Evolutionary conservation across 225 moss, liverwort and hornwort species (phyloP).

Genomic region (Sphagnum contortum): DNA sequence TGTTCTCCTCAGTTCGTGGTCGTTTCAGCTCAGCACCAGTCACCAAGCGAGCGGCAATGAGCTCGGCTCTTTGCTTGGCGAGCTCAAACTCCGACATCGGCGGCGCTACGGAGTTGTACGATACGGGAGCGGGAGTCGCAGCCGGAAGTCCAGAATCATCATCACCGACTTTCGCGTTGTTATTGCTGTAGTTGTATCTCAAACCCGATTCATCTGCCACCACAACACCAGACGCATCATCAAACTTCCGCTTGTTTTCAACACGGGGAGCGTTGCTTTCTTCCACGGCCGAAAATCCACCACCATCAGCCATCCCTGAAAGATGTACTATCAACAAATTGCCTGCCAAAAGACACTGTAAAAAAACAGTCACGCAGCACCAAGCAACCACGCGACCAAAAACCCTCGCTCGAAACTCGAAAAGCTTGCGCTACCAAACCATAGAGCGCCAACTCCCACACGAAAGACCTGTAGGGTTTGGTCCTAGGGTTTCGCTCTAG

Average conservation of each 20-base stretch:
- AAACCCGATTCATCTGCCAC: conserved; percentile 8
- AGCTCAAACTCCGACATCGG: conserved; percentile 91
- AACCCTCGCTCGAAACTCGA: no score
- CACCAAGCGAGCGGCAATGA: conserved; percentile 88
- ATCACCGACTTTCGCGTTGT: neutral
- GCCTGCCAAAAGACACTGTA: no score
- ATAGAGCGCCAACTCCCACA: no score
- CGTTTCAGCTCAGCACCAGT: conserved; percentile 67
- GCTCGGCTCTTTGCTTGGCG: conserved; percentile 90
- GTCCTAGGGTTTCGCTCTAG: no score
- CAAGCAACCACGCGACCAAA: no score
- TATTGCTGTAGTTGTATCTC: conserved; percentile 27
- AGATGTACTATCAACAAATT: no score
- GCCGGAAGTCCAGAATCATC: no score
- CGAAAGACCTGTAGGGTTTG: no score
- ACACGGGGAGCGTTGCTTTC: conserved; percentile 68
- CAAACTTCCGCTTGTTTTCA: conserved; percentile 95
- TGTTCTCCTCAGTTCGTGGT: conserved; percentile 74
- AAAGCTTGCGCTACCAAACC: no score
- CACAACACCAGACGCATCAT: conserved; percentile 41
- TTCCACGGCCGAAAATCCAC: conserved; percentile 43
- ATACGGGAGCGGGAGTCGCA: conserved; percentile 12
- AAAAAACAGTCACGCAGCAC: no score
- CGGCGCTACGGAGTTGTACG: conserved; percentile 76
- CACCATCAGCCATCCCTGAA: conserved; percentile 67